phyloP scores from a whole-genome alignment of 176 grass and related monocot species.

The Oryza glumipatula region DNA sequence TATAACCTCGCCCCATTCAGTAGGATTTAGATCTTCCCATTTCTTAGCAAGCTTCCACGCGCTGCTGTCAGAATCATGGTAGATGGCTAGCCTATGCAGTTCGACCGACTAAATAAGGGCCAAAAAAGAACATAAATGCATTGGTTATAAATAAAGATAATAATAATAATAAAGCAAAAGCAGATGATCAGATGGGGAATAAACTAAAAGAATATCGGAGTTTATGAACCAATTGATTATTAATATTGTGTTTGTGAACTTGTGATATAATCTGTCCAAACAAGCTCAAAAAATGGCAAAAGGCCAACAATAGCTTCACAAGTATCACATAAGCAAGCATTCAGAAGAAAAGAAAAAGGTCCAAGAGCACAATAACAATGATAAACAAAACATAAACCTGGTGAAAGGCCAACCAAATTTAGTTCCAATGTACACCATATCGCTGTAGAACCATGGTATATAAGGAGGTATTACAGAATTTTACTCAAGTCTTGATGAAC shows the following conservation, averaged over 20 bases:
- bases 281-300: constrained; percentile 30
- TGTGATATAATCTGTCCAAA: constrained; percentile 20
- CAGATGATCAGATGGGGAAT: constrained; percentile 25
- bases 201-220: constrained; percentile 7
- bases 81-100: constrained; percentile 83
- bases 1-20: constrained; percentile 85
- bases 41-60: constrained; percentile 85
- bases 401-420: neutral
- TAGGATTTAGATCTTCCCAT: constrained; percentile 91
- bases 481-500: neutral
- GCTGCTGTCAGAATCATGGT: constrained; percentile 86
- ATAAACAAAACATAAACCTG: neutral
- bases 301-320: neutral
- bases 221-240: constrained; percentile 28
- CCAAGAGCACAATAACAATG: constrained; percentile 7
- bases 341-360: neutral
- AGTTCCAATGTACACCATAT: constrained; percentile 17
- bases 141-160: constrained; percentile 30
- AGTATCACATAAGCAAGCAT: constrained; percentile 13
- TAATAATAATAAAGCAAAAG: constrained; percentile 14
- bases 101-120: constrained; percentile 75
- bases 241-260: constrained; percentile 16
- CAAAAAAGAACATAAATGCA: constrained; percentile 34
- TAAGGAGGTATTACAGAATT: constrained; percentile 1
- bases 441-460: neutral